phyloP scores from a whole-genome alignment of 495 filamentous ascomycete species.

The Astrothelium subdiscretum region DNA sequence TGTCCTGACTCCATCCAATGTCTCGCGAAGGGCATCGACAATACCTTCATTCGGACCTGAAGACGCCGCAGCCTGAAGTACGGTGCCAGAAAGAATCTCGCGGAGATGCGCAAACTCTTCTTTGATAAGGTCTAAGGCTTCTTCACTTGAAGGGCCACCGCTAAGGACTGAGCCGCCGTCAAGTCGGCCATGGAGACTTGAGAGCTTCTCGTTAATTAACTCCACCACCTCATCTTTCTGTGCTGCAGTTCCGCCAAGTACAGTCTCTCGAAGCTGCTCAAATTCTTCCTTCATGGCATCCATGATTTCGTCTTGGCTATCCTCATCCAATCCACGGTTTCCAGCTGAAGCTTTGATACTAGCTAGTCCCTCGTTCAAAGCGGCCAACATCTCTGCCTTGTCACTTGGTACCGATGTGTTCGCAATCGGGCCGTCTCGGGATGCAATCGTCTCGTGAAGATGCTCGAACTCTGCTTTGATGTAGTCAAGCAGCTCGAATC shows the following conservation, averaged over 20 bases:
- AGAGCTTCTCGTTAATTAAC: conserved; percentile 25
- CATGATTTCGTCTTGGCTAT: conserved; percentile 29
- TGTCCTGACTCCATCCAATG: conserved; percentile 25
- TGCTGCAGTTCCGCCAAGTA: conserved; percentile 20
- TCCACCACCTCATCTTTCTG: conserved; percentile 30
- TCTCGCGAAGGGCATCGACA: conserved; percentile 33
- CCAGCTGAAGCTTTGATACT: conserved; percentile 22
- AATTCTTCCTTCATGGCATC: conserved; percentile 44
- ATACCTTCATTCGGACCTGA: conserved; percentile 29
- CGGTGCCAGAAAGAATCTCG: conserved; percentile 54
- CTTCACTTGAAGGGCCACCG: conserved; percentile 12
- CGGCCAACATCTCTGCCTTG: conserved; percentile 21
- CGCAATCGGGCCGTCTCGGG: neutral
- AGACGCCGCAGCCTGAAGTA: conserved; percentile 45
- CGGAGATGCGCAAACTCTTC: conserved; percentile 55
- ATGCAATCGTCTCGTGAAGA: conserved; percentile 25
- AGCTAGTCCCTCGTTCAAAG: conserved; percentile 27
- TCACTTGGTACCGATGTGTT: neutral
- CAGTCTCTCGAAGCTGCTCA: conserved; percentile 38
- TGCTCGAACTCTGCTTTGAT: conserved; percentile 69
- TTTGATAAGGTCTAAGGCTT: conserved; percentile 18
- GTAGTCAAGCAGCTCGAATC: conserved; percentile 49
- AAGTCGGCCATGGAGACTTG: conserved; percentile 22
- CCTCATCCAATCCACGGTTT: conserved; percentile 19
- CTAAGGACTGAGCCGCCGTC: conserved; percentile 5